Conservation (phyloP, 345 rosid genomes). For the Raphanus sativus region DNA sequence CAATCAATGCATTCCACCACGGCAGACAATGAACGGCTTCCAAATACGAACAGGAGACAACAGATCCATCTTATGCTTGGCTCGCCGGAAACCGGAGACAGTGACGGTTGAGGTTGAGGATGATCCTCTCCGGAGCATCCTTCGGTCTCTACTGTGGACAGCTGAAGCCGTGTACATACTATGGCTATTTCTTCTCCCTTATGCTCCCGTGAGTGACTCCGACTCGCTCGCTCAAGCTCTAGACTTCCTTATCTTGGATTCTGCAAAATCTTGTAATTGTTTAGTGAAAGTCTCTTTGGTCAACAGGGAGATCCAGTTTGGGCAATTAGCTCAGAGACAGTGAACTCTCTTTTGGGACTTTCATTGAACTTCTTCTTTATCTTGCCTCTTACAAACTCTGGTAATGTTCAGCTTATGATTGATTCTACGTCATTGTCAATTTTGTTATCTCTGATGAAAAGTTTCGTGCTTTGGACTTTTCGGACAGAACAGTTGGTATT, state of each 20-base stretch:
- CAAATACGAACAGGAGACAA: constrained; percentile 5
- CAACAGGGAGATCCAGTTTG: constrained; percentile 92
- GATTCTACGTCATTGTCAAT: neutral
- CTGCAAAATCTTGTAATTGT: neutral
- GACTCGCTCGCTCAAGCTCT: neutral
- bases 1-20: constrained; percentile 15
- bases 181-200: constrained; percentile 94
- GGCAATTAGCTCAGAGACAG: constrained; percentile 76
- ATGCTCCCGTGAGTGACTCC: constrained; percentile 64
- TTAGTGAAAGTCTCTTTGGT: neutral
- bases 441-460: constrained; percentile 17
- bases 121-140: constrained; percentile 35
- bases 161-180: constrained; percentile 78
- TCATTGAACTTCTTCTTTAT: constrained; percentile 91
- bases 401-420: constrained; percentile 39
- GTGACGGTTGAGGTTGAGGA: constrained; percentile 36
- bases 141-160: constrained; percentile 59
- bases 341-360: constrained; percentile 71
- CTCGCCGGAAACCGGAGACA: constrained; percentile 51
- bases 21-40: constrained; percentile 21
- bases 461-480: constrained; percentile 30
- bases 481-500: constrained; percentile 79
- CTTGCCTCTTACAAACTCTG: constrained; percentile 73
- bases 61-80: constrained; percentile 4
- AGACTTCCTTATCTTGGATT: neutral